A percentile compares a stretch with the other conserved stretches of the same genome.
These are phyloP conservation scores for Phytophthora tentaculata DNA, from an alignment of 352 stramenopile species.

Conservation along the genomic window DNA sequence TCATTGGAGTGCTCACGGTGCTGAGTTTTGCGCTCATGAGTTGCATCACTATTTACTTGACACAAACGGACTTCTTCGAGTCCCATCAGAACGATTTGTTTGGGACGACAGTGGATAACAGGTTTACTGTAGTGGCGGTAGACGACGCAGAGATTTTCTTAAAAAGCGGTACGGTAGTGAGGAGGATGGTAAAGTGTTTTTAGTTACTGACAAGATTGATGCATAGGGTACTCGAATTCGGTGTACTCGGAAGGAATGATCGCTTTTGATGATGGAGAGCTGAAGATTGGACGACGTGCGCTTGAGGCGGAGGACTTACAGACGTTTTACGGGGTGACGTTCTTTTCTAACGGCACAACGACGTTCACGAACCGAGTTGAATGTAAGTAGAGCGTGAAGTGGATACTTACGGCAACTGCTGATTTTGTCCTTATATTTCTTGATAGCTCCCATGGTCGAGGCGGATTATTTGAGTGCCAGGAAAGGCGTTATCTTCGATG, in stretches of 20 bases:
- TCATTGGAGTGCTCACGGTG: conserved; percentile 69
- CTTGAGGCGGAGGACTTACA: conserved; percentile 56
- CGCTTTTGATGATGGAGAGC: conserved; percentile 63
- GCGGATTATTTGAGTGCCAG: conserved; percentile 69
- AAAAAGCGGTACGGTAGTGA: conserved; percentile 63
- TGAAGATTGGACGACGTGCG: conserved; percentile 66
- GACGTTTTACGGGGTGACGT: conserved; percentile 72
- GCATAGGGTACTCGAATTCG: conserved; percentile 74
- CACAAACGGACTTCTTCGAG: conserved; percentile 84
- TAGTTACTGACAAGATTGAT: neutral
- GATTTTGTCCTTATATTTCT: no score
- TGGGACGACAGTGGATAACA: conserved; percentile 80
- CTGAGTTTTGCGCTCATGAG: conserved; percentile 72
- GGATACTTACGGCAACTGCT: no score
- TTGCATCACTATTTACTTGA: conserved; percentile 71
- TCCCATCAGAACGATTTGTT: conserved; percentile 84
- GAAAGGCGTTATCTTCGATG: conserved; percentile 73
- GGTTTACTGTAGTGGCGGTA: conserved; percentile 80
- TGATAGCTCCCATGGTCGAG: conserved; percentile 60
- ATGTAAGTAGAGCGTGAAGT: conserved; percentile 34
- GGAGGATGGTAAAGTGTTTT: neutral
- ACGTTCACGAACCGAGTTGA: conserved; percentile 71
- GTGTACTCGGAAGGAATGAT: conserved; percentile 76
- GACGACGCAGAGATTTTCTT: conserved; percentile 80
- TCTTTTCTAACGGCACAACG: conserved; percentile 72